Evolutionary conservation across 768 basidiomycete species (phyloP), one percentile per base, ranked within the genome.

Genomic region (Podaxis rugospora): DNA sequence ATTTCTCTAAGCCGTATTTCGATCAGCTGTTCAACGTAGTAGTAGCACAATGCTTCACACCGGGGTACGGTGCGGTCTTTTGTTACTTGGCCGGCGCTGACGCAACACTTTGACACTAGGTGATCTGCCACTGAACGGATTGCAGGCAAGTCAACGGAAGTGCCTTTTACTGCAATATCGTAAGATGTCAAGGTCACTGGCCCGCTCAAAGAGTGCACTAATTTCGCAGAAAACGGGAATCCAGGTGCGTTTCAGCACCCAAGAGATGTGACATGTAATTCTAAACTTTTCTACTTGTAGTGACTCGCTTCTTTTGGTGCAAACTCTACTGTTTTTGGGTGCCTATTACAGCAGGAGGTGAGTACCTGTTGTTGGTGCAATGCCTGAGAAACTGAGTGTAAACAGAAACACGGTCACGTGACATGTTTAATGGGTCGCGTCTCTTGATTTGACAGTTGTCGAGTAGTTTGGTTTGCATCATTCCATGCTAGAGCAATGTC

Each of bases 401-500:
- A 13, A 35, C 9, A 36, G 47, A 14, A 25, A 51, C 57, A 21
- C 57, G 57, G 9, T 58, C 57, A 58, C 36, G 40, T 58, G 57
- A 39, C 16, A 11, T 37, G 6, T 27, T 58, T 36, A 13, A 50
- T 58, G n/a, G 25, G 49, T 39, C 27, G 47, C 18, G 46, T 11
- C 11, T 9, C 14, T 3, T 27, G 40, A 42, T 23, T 18, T 49
- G n/a, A 27, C 25, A 11, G 7, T 6, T 13, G 25, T 11, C 23
- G 18, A 44, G 47, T 27, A 4, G 40, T 14, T 25, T 27, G 4
- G 40, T 14, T n/a, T 11, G 11, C n/a, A 36, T 44, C 7, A 51
- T n/a, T 53, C 32, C 56, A 59, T 61, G 47, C 47, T 1, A 49
- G 47, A 39, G 55, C 36, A 23, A 88, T 89, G 87, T 83, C 86